phyloP scores from a whole-genome alignment of 2,329 filamentous ascomycete genomes.

The Penicillium sp. region DNA sequence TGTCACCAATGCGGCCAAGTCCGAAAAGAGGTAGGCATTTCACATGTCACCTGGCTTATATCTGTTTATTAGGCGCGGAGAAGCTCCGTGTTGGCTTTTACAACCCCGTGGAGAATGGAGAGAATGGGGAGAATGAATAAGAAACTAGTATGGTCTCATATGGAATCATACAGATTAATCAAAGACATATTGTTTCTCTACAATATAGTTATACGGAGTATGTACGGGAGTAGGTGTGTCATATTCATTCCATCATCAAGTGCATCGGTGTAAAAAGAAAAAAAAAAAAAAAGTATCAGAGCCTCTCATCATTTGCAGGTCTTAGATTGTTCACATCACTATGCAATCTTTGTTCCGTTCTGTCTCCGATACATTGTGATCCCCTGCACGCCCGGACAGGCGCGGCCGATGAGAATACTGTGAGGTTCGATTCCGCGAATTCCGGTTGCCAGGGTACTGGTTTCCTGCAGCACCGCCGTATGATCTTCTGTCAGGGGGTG shows the following conservation, averaged over 20 bases:
- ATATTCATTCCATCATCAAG: constrained; percentile 13
- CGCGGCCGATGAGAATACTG: constrained; percentile 1
- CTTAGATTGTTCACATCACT: constrained; percentile 37
- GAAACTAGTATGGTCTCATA: background rate
- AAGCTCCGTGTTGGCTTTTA: constrained; percentile 13
- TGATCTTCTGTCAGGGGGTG: constrained; percentile 47
- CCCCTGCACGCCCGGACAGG: background rate
- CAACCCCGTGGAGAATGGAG: constrained; percentile 15
- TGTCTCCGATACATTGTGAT: constrained; percentile 17
- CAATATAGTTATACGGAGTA: background rate
- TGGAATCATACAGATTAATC: background rate
- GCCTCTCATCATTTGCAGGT: background rate
- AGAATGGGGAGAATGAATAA: background rate
- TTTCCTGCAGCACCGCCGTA: constrained; percentile 24
- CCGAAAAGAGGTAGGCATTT: background rate
- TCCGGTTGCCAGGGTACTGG: constrained; percentile 22
- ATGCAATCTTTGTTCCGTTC: constrained; percentile 44
- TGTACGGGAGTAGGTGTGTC: background rate
- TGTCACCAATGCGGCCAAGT: background rate
- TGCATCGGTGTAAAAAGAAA: background rate
- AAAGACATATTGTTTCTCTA: background rate
- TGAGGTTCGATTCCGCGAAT: constrained; percentile 9
- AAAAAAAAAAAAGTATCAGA: background rate
- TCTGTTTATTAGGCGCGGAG: constrained; percentile 4
- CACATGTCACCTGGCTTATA: background rate